Evolutionary conservation across 2,329 filamentous ascomycete species (phyloP), one percentile per base, ranked within the genome.

Genomic region (Talaromyces marneffei): DNA sequence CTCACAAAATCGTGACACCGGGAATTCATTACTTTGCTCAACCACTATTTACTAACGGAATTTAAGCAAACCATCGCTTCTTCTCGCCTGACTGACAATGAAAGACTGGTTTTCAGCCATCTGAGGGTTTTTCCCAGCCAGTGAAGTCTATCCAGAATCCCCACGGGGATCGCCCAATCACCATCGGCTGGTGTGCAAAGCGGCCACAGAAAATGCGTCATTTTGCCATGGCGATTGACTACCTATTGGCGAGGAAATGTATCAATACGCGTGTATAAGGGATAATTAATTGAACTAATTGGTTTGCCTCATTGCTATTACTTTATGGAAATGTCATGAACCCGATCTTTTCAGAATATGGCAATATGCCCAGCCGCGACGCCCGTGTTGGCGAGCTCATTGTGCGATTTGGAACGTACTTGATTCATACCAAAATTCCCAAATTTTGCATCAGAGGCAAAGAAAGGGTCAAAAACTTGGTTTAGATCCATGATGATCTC

Each of bases 391-490:
- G n/a, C 55, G 14, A 52, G 29, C 10, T 35, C 48, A 14, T 35
- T 52, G 48, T 58, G 16, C 56, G 20, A 58, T 20, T 27, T 16
- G n/a, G n/a, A 29, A 52, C n/a, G n/a, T 20, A 35, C 18, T 14
- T 16, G 18, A 23, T 52, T 52, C 48, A 20, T 10, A 14, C 48
- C 12, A 33, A 52, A 29, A 52, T 18, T 31, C 27, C 27, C n/a
- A 52, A 20, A 16, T 37, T 7, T 58, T 58, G 56, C 56, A 58
- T 58, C 56, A 58, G 56, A 37, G 56, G 56, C 56, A 58, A 48
- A 35, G n/a, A 27, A n/a, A 48, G 3, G 42, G 31, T 29, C 29
- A 35, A 35, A 50, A 58, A 29, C 42, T 57, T 57, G 55, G 55
- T 48, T 57, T n/a, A 14, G 9, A 29, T 10, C 16, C 20, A 20